Evolutionary conservation across 2,329 filamentous ascomycete genomes (phyloP).

Genomic region (Fusarium burgessii): DNA sequence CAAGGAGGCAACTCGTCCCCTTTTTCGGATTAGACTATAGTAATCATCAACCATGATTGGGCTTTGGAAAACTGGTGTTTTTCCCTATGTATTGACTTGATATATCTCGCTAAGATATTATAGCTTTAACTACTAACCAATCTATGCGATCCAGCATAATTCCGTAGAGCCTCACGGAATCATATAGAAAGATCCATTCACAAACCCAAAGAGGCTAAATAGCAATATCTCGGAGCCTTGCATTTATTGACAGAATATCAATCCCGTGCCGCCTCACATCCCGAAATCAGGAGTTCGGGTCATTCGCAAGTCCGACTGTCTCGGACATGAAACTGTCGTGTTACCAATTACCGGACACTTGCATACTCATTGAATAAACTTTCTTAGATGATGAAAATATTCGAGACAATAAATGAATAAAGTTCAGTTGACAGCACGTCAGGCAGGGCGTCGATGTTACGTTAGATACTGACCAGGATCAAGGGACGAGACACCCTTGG

Average conservation of each 20-base stretch:
- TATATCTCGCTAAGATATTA: too few species aligned
- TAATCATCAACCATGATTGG: too few species aligned
- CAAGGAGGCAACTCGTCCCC: too few species aligned
- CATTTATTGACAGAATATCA: background rate
- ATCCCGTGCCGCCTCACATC: background rate
- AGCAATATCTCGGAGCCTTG: background rate
- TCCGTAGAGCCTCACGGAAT: background rate
- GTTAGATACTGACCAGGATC: constrained; percentile 8
- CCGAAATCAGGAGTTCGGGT: background rate
- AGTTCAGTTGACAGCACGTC: background rate
- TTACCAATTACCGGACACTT: background rate
- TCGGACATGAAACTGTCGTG: background rate
- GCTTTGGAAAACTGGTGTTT: too few species aligned
- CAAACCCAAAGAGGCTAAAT: background rate
- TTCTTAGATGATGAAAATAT: background rate
- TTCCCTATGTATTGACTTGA: too few species aligned
- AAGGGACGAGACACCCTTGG: background rate
- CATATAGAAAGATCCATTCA: too few species aligned
- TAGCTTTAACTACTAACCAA: too few species aligned
- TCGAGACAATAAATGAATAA: background rate
- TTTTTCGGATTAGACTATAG: too few species aligned
- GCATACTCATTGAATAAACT: background rate
- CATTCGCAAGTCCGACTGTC: background rate
- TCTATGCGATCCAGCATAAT: background rate
- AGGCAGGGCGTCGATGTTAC: background rate